Evolutionary conservation across 176 grass and related monocot species (phyloP).

Genomic region (Aegilops sharonensis): DNA sequence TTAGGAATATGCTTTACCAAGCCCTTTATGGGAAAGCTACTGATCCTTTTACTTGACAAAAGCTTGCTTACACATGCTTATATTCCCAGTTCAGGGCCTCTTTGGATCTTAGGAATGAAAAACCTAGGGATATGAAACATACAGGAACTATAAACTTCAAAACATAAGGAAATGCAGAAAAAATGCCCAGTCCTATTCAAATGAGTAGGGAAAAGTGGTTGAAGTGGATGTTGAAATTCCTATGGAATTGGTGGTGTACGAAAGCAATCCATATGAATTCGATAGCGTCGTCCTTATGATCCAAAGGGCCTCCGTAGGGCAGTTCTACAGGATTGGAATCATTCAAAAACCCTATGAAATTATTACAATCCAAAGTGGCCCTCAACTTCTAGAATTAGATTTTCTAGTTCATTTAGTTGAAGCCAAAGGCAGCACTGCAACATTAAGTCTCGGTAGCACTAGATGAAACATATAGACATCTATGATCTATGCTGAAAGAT

Average conservation of each 20-base stretch:
- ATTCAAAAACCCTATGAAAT: neutral
- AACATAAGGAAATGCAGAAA: neutral
- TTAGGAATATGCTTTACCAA: neutral
- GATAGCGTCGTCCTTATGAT: neutral
- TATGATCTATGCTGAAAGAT: neutral
- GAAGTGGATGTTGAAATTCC: neutral
- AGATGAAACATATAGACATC: neutral
- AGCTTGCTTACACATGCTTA: neutral
- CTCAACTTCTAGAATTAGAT: neutral
- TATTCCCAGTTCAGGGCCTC: neutral
- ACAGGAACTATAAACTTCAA: neutral
- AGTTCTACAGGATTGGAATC: neutral
- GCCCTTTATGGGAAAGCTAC: neutral
- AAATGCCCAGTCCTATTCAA: neutral
- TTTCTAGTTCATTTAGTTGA: neutral
- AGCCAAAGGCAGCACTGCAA: neutral
- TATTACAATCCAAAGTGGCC: neutral
- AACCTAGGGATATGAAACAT: neutral
- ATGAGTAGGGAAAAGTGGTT: neutral
- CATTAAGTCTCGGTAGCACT: neutral
- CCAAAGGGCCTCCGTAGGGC: neutral
- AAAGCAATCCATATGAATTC: neutral
- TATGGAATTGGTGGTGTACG: neutral
- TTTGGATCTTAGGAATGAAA: neutral
- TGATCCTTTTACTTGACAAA: neutral